A percentile compares a stretch with the other conserved stretches of the same genome.
Evolutionary conservation across 768 basidiomycete species (phyloP).

Genomic region (Termitomyces sp.): DNA sequence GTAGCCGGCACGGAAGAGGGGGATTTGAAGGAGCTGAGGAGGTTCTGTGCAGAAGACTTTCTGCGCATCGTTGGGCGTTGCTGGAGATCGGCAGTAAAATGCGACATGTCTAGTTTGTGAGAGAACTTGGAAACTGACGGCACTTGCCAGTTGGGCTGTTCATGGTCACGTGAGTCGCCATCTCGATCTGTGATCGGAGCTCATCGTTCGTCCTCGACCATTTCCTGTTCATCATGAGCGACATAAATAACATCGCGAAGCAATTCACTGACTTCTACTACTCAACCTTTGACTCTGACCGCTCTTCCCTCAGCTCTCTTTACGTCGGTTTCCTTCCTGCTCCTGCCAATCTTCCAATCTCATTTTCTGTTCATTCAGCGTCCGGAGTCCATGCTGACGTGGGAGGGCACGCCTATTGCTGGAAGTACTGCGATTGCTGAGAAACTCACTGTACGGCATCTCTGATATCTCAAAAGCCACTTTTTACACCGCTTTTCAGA

Average conservation of each 20-base stretch:
- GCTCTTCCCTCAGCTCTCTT: slow-evolving; percentile 53
- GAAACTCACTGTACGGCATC: slow-evolving; percentile 62
- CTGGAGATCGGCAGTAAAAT: slow-evolving; percentile 30
- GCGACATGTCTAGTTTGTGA: slow-evolving; percentile 29
- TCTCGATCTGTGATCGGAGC: slow-evolving; percentile 16
- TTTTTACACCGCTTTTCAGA: slow-evolving; percentile 31
- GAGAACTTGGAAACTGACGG: slow-evolving; percentile 6
- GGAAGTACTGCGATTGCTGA: slow-evolving; percentile 57
- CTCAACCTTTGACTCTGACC: slow-evolving; percentile 63
- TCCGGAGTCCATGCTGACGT: slow-evolving; percentile 79
- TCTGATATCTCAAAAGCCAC: neutral
- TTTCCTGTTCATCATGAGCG: slow-evolving; percentile 51
- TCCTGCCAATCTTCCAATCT: slow-evolving; percentile 23
- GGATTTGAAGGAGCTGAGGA: slow-evolving; percentile 72
- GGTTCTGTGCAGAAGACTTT: slow-evolving; percentile 83
- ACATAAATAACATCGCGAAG: slow-evolving; percentile 70
- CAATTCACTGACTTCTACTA: slow-evolving; percentile 88
- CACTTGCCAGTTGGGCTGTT: neutral
- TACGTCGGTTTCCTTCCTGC: slow-evolving; percentile 60
- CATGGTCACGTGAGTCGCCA: slow-evolving; percentile 17
- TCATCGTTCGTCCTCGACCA: neutral
- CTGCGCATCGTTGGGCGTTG: slow-evolving; percentile 69
- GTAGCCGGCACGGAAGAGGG: slow-evolving; percentile 29
- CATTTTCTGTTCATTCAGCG: slow-evolving; percentile 46
- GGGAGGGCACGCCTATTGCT: slow-evolving; percentile 59